Evolutionary conservation across 192 early-diverging fungal species (phyloP), one percentile per base, ranked within the genome.

Genomic region (Gryganskiella cystojenkinii): DNA sequence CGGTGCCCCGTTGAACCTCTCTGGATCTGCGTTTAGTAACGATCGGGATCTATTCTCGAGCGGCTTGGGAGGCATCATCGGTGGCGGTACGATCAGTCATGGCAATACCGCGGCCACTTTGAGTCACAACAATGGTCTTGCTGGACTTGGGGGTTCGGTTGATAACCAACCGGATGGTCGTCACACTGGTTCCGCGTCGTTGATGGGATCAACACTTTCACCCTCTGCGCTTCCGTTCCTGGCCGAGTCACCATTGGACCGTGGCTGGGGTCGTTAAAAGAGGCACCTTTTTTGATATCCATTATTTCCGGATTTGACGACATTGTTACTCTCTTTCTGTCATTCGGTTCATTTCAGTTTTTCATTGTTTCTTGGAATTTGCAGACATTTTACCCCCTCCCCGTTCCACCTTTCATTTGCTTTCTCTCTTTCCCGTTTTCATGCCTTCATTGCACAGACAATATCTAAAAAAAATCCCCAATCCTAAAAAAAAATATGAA

Each of bases 51-150:
- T 78, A 46, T 69, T 78, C 42, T 68, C 74, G 19, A 78, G 74
- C 44, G 74, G 74, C 1, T 61, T 78, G 13, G 56, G 74, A 8
- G 74, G 74, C 4, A 68, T 78, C 56, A 78, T 78, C 46, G 74
- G 74, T 28, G 74, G 74, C 8, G 74, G 66, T 19, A 78, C 74
- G 2, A 78, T 78, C 14, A 78, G 74, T 31, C 73, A 76, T 13
- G 37, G 37, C 46, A 62, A 43, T 27, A 43, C 37, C 43, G 46
- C 35, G 46, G n/a, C 28, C 33, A 53, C 10, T 28, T 13, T 42
- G 7, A 49, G 25, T 53, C 53, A 76, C 20, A 57, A 31, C 25
- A 19, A 57, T 14, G 55, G 22, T 9, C 3, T 22, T 33, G 25
- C 30, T 13, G 22, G 44, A 9, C 6, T 49, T 28, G 55, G 50